Percentiles rank a stretch among this genome's conserved stretches.
Evolutionary conservation across 2,329 filamentous ascomycete genomes (phyloP).

Genomic region (Penicillium sumatraense): DNA sequence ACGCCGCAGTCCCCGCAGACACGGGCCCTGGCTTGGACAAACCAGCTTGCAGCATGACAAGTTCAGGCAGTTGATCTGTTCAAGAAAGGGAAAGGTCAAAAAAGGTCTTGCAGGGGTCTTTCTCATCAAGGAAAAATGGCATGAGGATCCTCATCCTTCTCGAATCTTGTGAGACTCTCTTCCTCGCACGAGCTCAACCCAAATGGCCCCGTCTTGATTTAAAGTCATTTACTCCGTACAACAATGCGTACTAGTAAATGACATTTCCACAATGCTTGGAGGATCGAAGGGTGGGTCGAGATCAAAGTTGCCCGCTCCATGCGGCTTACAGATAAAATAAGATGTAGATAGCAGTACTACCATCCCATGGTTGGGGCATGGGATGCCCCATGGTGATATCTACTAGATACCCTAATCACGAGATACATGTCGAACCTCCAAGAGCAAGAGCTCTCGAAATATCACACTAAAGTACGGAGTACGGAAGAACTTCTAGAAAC

Average conservation of each 20-base stretch:
- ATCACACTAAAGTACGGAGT: not conserved
- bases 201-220: not conserved
- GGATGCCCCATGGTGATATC: no score
- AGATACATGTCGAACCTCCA: no score
- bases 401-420: no score
- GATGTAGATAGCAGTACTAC: no score
- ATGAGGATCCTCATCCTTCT: constrained; percentile 3
- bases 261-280: no score
- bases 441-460: not conserved
- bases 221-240: no score
- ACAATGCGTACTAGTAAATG: no score
- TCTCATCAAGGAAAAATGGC: not conserved
- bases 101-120: constrained; percentile 9
- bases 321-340: not conserved
- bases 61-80: constrained; percentile 9
- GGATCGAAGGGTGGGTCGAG: not conserved
- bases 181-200: not conserved
- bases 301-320: not conserved
- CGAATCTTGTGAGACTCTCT: not conserved
- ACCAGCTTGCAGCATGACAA: constrained; percentile 11
- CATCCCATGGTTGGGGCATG: not conserved
- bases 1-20: constrained; percentile 17
- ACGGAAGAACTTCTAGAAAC: not conserved
- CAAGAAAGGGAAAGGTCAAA: not conserved
- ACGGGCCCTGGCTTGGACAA: constrained; percentile 12